These are phyloP conservation scores for Rhodotorula graminis DNA, from an alignment of 768 basidiomycete genomes.

Conservation along the genomic window DNA sequence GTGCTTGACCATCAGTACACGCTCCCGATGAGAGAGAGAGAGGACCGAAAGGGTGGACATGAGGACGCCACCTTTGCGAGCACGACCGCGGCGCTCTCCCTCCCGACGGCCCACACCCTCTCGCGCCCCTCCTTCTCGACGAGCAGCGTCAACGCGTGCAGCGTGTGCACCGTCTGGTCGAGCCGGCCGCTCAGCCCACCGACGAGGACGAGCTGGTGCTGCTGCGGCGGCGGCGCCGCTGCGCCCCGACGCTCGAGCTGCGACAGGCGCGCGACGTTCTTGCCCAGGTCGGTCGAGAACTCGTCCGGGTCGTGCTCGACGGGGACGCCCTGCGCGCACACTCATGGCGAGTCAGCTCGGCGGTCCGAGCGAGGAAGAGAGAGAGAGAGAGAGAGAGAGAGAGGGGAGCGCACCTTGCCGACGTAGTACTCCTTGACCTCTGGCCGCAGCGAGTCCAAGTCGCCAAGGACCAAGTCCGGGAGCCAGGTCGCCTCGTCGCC, in stretches of 20 bases:
- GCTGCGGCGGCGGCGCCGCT: not conserved
- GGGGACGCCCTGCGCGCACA: constrained; percentile 60
- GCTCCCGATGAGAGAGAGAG: too few relatives aligned
- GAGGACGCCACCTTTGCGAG: constrained; percentile 60
- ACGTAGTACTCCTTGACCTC: constrained; percentile 71
- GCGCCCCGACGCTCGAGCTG: constrained; percentile 52
- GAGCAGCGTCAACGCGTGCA: constrained; percentile 77
- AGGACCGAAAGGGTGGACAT: too few relatives aligned
- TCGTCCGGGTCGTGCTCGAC: constrained; percentile 67
- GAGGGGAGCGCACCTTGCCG: constrained; percentile 51
- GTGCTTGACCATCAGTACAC: not conserved
- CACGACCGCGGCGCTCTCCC: constrained; percentile 87
- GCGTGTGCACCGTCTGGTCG: constrained; percentile 87
- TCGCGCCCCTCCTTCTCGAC: constrained; percentile 55
- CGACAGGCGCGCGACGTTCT: constrained; percentile 66
- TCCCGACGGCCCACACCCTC: constrained; percentile 71
- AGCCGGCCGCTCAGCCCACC: constrained; percentile 86
- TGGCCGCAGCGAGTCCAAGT: constrained; percentile 76
- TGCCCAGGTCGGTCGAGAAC: constrained; percentile 91
- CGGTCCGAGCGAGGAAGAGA: too few relatives aligned
- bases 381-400: not conserved
- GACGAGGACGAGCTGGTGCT: constrained; percentile 66
- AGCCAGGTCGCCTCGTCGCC: constrained; percentile 55
- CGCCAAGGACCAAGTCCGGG: constrained; percentile 87
- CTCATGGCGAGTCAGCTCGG: too few relatives aligned